Base-by-base conservation (phyloP, 768 basidiomycete genomes). In the Phylloporus sp. region DNA sequence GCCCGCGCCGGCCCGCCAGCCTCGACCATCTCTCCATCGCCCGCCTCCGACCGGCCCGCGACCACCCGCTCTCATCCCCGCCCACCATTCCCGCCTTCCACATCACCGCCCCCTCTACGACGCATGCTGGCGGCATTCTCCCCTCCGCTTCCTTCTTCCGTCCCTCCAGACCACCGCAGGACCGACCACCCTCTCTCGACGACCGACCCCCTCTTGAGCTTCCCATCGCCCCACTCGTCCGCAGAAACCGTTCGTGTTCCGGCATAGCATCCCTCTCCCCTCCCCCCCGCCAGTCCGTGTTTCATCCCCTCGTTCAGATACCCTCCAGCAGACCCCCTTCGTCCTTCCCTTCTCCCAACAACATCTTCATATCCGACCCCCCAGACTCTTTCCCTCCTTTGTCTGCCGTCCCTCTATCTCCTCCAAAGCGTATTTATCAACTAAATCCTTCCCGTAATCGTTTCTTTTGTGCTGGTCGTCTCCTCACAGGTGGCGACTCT, bases 401-500 rank as follows among this genome's bases (percentile, higher is more conserved):
- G 29, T 67, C 66, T 37, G 62, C 63, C 20, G 53, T 65, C 9
- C 74, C 75, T 24, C 6, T 44, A 13, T 11, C 38, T 15, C 62
- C 64, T 38, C 63, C 61, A 20, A 55, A 78, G 42, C 77, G 78
- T 27, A 80, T 80, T 42, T 83, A 84, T 64, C 69, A 82, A 52
- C 64, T 73, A 17, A 81, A 89, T 60, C 79, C 82, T 1, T 88
- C 88, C 4, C 72, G 80, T 46, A 93, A 91, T 67, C 71, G 70
- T 33, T 95, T 91, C 68, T 84, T 86, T 61, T 70, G 86, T 44
- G 53, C 72, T 1, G 93, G 94, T 0, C 78, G 71, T 46, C 49
- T 92, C 9, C 65, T 98, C 54, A 89, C 86, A 0, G 92, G 93
- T 7, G 90, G 90, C 1, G 95, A 97, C 68, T 78, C 80, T 17